Evolutionary conservation across 164 flowering plant genomes (phyloP).

Genomic region (Taxillus chinensis): DNA sequence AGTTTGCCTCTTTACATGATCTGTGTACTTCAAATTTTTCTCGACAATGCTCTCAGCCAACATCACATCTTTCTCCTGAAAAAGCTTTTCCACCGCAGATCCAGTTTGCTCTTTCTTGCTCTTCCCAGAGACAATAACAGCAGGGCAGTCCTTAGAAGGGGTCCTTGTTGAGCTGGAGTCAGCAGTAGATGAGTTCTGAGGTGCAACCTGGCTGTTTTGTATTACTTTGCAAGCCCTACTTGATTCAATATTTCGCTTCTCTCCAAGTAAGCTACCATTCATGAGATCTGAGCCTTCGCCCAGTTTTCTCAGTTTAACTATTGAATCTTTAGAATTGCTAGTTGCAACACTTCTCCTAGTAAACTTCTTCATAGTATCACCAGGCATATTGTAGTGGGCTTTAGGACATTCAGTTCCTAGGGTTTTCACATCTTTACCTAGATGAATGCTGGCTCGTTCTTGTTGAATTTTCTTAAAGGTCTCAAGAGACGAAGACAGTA

Average conservation of each 20-base stretch:
- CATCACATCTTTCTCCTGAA: slow-evolving; percentile 34
- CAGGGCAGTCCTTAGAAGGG: slow-evolving; percentile 25
- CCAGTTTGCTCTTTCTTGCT: slow-evolving; percentile 29
- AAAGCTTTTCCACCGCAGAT: slow-evolving; percentile 33
- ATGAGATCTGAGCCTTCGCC: slow-evolving; percentile 22
- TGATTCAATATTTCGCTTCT: slow-evolving; percentile 32
- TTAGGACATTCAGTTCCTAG: slow-evolving; percentile 15
- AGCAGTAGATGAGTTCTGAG: slow-evolving; percentile 18
- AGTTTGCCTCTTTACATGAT: slow-evolving; percentile 28
- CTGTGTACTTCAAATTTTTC: slow-evolving; percentile 30
- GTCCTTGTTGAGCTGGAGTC: slow-evolving; percentile 22
- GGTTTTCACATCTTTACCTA: slow-evolving; percentile 16
- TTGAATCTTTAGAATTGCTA: slow-evolving; percentile 19
- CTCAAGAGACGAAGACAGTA: slow-evolving; percentile 86
- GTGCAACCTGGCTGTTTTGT: slow-evolving; percentile 16
- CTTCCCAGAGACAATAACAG: slow-evolving; percentile 28
- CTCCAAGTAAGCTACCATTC: slow-evolving; percentile 21
- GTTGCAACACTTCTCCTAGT: slow-evolving; percentile 15
- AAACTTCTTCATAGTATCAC: slow-evolving; percentile 15
- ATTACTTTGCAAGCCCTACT: slow-evolving; percentile 24
- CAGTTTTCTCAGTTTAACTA: slow-evolving; percentile 32
- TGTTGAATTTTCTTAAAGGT: slow-evolving; percentile 87
- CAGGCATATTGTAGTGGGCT: slow-evolving; percentile 8
- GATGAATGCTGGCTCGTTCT: slow-evolving; percentile 43
- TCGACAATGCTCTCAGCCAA: slow-evolving; percentile 28